Evolutionary conservation across 2,329 filamentous ascomycete genomes (phyloP).

Genomic region (Alternaria sp.): DNA sequence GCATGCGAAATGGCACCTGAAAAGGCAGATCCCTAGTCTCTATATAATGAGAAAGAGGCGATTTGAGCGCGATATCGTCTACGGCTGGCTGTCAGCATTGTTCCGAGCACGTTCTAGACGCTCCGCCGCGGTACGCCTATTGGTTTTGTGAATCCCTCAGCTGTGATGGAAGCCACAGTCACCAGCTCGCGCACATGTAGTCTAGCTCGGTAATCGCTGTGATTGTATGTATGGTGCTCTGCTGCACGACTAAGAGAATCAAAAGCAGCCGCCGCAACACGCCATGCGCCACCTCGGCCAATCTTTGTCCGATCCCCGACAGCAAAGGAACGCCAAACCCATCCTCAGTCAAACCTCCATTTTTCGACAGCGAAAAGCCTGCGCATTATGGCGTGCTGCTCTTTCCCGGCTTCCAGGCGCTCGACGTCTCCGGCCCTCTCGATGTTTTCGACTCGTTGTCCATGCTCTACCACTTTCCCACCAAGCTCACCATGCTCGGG

Average conservation of each 20-base stretch:
- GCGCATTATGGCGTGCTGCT: slow-evolving; percentile 36
- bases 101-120: background rate
- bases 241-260: background rate
- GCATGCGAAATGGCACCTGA: background rate
- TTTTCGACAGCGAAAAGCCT: slow-evolving; percentile 24
- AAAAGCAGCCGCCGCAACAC: background rate
- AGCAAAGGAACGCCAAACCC: slow-evolving; percentile 8
- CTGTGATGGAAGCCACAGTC: background rate
- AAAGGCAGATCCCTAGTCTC: background rate
- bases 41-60: rapidly evolving
- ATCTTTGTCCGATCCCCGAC: background rate
- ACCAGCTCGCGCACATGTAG: background rate
- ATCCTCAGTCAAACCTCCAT: slow-evolving; percentile 12
- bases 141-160: background rate
- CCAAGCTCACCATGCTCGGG: slow-evolving; percentile 40
- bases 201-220: background rate
- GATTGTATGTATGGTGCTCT: background rate
- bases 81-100: background rate
- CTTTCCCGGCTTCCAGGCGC: slow-evolving; percentile 39
- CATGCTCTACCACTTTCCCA: slow-evolving; percentile 37
- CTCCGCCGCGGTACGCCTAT: background rate
- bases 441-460: slow-evolving; percentile 54
- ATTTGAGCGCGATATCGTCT: background rate
- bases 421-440: slow-evolving; percentile 55
- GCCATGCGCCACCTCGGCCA: slow-evolving; percentile 19